Conservation (phyloP, 768 basidiomycete genomes). For the Agaricus blazei region DNA sequence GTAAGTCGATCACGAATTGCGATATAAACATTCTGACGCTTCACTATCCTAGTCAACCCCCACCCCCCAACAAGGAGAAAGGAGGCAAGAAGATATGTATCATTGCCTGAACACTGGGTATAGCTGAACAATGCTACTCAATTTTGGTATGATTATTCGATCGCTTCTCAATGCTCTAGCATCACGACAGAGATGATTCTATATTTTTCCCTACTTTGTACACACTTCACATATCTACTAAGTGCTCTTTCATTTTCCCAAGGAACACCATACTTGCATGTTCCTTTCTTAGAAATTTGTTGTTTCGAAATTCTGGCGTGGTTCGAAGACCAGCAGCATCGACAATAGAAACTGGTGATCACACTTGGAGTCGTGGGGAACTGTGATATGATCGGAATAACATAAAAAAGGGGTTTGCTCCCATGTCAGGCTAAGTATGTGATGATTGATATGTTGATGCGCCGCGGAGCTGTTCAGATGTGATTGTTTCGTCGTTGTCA, state of each 20-base stretch:
- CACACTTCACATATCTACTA: slow-evolving; percentile 8
- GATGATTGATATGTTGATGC: neutral
- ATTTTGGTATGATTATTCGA: slow-evolving; percentile 7
- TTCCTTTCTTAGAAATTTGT: slow-evolving; percentile 2
- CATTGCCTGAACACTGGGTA: slow-evolving; percentile 53
- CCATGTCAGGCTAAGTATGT: slow-evolving; percentile 4
- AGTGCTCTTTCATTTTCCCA: slow-evolving; percentile 2
- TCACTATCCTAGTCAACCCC: slow-evolving; percentile 58
- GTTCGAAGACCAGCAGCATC: neutral
- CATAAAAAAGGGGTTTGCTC: neutral
- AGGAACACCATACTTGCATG: slow-evolving; percentile 7
- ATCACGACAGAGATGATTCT: slow-evolving; percentile 9
- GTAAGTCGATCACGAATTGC: slow-evolving; percentile 46
- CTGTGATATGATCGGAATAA: slow-evolving; percentile 1
- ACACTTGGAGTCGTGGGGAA: neutral
- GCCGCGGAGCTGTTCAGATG: slow-evolving; percentile 2
- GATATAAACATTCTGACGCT: slow-evolving; percentile 3
- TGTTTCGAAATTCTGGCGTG: neutral
- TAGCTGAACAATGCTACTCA: slow-evolving; percentile 13
- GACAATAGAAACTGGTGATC: too few relatives aligned
- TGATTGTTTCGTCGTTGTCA: slow-evolving; percentile 1
- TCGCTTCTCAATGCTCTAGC: slow-evolving; percentile 2
- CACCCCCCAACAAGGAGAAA: slow-evolving; percentile 53
- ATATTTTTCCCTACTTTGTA: neutral
- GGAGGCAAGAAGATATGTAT: slow-evolving; percentile 56